phyloP scores from a whole-genome alignment of 257 asterid species.

The Buddleja alternifolia region DNA sequence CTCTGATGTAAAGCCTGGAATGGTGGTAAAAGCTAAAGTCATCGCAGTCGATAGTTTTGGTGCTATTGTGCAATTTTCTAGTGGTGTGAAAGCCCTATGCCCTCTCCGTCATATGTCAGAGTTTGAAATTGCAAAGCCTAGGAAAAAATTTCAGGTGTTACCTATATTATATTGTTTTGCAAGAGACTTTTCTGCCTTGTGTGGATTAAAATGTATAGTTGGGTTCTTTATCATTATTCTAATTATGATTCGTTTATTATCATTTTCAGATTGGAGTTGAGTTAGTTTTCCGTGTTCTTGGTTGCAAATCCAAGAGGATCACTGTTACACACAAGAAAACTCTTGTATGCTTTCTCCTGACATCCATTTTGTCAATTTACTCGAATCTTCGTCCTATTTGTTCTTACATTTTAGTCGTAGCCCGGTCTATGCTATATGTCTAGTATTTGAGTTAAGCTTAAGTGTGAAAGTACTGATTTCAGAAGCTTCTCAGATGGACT shows the following conservation, averaged over 20 bases:
- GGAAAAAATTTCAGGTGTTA: slow-evolving; percentile 89
- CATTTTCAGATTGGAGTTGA: slow-evolving; percentile 82
- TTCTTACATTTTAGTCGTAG: neutral
- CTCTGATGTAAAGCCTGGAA: slow-evolving; percentile 97
- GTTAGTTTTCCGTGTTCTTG: slow-evolving; percentile 87
- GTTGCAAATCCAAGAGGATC: slow-evolving; percentile 97
- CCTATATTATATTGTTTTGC: slow-evolving; percentile 25
- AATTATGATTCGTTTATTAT: slow-evolving; percentile 20
- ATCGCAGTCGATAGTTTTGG: slow-evolving; percentile 78
- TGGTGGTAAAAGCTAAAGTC: slow-evolving; percentile 95
- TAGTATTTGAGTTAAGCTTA: slow-evolving; percentile 12
- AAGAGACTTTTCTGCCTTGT: slow-evolving; percentile 22
- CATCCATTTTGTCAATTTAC: slow-evolving; percentile 22
- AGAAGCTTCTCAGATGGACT: slow-evolving; percentile 9
- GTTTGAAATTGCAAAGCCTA: slow-evolving; percentile 90
- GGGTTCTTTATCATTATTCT: neutral
- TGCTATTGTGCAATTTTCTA: slow-evolving; percentile 85
- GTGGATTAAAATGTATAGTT: slow-evolving; percentile 3
- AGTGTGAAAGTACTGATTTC: slow-evolving; percentile 4
- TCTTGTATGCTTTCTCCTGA: slow-evolving; percentile 61
- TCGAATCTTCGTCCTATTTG: neutral
- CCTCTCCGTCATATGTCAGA: slow-evolving; percentile 99
- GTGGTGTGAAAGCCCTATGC: slow-evolving; percentile 96
- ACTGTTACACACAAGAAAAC: slow-evolving; percentile 98
- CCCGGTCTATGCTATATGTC: neutral